Evolutionary conservation across 768 basidiomycete species (phyloP).

Genomic region (Leccinum broughii): DNA sequence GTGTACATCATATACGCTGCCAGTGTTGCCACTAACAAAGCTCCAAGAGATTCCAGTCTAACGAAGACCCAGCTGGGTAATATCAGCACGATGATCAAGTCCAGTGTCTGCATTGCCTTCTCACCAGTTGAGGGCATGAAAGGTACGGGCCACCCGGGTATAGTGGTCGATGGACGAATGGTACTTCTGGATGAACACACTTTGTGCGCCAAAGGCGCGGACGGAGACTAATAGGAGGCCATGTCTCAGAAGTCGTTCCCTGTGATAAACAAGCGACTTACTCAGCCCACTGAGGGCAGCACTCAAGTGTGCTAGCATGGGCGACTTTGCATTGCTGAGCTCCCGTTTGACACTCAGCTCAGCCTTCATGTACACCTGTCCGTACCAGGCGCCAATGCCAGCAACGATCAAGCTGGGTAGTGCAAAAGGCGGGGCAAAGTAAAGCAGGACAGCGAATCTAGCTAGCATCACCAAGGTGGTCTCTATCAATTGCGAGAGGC

Average conservation of each 20-base stretch:
- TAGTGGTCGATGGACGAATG: constrained; percentile 38
- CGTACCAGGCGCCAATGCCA: constrained; percentile 34
- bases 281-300: constrained; percentile 17
- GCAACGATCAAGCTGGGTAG: constrained; percentile 26
- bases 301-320: constrained; percentile 15
- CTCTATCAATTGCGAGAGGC: background rate
- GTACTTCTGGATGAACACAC: constrained; percentile 28
- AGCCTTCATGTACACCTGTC: constrained; percentile 44
- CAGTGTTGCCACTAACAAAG: constrained; percentile 36
- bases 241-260: background rate
- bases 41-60: constrained; percentile 43
- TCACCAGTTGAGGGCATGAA: constrained; percentile 34
- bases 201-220: constrained; percentile 41
- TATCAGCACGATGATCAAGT: background rate
- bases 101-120: too few relatives aligned
- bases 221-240: constrained; percentile 32
- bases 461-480: constrained; percentile 7
- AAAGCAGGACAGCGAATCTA: constrained; percentile 1
- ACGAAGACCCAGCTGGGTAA: constrained; percentile 34
- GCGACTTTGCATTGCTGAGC: constrained; percentile 26
- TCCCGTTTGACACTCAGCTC: constrained; percentile 39
- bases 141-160: constrained; percentile 21
- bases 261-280: constrained; percentile 2
- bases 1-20: constrained; percentile 38
- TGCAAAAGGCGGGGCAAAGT: constrained; percentile 22